Conservation (phyloP, 768 basidiomycete species). For the Tricholoma furcatifolium region DNA sequence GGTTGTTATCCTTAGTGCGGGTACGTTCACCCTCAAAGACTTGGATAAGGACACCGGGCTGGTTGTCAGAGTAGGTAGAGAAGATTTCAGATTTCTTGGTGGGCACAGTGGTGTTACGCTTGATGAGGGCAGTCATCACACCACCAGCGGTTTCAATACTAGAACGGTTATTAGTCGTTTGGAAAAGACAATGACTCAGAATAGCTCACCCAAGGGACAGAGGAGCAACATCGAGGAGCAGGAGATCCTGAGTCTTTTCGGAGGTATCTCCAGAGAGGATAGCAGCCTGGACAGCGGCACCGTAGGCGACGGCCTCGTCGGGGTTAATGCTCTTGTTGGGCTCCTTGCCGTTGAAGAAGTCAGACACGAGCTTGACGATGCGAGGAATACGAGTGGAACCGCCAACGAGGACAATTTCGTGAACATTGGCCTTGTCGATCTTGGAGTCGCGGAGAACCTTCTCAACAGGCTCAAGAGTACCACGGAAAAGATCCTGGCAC, state of each 20-base stretch:
- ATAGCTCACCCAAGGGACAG: conserved; percentile 62
- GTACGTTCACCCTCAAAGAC: conserved; percentile 99
- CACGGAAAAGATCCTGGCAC: conserved; percentile 95
- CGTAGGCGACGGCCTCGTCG: conserved; percentile 97
- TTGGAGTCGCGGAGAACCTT: conserved; percentile 97
- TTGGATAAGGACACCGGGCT: conserved; percentile 97
- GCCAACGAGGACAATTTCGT: conserved; percentile 97
- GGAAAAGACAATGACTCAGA: too few relatives aligned
- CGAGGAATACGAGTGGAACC: conserved; percentile 98
- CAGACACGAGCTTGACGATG: conserved; percentile 95
- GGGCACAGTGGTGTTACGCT: conserved; percentile 97
- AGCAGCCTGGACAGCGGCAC: conserved; percentile 98
- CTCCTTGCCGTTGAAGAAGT: conserved; percentile 99
- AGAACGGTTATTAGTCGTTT: neutral
- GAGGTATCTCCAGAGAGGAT: conserved; percentile 98
- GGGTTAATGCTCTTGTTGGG: conserved; percentile 99
- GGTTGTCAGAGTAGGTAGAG: conserved; percentile 98
- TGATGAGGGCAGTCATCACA: conserved; percentile 98
- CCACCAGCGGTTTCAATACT: conserved; percentile 98
- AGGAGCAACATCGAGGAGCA: conserved; percentile 92
- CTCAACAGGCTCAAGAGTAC: conserved; percentile 93
- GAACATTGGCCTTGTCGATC: conserved; percentile 93
- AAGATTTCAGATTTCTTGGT: conserved; percentile 99
- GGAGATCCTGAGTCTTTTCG: conserved; percentile 95
- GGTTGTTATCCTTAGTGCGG: conserved; percentile 97